Evolutionary conservation across 306 rosid species (phyloP).

Genomic region (Oxytropis ochrocephala): DNA sequence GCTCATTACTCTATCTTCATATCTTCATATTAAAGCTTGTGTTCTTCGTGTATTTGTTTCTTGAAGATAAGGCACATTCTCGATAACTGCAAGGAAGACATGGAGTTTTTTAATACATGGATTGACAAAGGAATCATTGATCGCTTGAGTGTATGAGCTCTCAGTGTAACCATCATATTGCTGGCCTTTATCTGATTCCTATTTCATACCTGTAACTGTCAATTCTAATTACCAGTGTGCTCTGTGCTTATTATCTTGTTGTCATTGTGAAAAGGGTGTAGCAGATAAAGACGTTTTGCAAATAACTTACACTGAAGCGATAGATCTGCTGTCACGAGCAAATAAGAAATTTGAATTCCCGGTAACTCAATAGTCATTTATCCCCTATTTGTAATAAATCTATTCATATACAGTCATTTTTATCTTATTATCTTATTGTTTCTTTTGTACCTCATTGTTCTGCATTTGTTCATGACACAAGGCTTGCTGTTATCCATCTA

Average conservation of each 20-base stretch:
- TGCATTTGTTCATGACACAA: not conserved
- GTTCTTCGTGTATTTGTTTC: conserved; percentile 8
- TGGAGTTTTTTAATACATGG: conserved; percentile 94
- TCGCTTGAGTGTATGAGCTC: conserved; percentile 82
- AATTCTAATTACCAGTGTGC: not conserved
- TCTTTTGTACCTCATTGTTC: not conserved
- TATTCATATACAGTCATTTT: not conserved
- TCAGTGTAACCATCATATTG: conserved; percentile 37
- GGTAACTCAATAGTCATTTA: conserved; percentile 31
- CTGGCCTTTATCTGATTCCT: conserved; percentile 4
- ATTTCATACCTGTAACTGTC: not conserved
- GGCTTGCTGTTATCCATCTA: not conserved
- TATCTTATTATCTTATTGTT: not conserved
- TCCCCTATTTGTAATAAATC: not conserved
- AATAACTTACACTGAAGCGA: conserved; percentile 82
- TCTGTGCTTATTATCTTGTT: conserved; percentile 11
- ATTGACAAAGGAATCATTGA: conserved; percentile 81
- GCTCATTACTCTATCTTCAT: not conserved
- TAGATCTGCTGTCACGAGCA: conserved; percentile 70
- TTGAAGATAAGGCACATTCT: conserved; percentile 74
- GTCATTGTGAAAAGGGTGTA: conserved; percentile 53
- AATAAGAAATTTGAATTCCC: conserved; percentile 92
- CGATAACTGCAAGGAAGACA: conserved; percentile 90
- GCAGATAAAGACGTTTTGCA: conserved; percentile 72
- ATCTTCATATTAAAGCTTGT: not conserved